These are phyloP conservation scores for Wickerhamomyces chambardii DNA, from an alignment of 805 yeast genomes.

Conservation along the genomic window DNA sequence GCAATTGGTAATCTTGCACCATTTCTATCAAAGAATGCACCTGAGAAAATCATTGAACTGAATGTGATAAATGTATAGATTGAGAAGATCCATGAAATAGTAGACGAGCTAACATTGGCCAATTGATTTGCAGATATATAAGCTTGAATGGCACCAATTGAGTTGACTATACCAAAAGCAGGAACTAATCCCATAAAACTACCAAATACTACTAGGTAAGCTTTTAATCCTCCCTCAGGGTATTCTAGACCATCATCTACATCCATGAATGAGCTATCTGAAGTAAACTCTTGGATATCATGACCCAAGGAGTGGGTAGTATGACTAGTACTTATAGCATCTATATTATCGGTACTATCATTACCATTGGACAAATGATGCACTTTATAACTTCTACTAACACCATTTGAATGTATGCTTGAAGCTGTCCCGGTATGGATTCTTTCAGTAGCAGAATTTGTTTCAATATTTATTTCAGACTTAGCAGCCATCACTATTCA, in stretches of 20 bases:
- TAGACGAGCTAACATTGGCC: constrained; percentile 34
- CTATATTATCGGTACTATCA: no score
- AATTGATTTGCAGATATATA: constrained; percentile 49
- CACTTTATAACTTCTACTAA: no score
- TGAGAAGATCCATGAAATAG: constrained; percentile 63
- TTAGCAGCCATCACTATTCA: no score
- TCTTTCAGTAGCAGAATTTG: no score
- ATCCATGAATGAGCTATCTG: background rate
- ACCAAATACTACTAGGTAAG: constrained; percentile 52
- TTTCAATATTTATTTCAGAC: no score
- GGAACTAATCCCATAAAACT: constrained; percentile 50
- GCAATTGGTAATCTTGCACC: constrained; percentile 41
- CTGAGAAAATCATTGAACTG: constrained; percentile 44
- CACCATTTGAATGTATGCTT: no score
- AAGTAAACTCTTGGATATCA: background rate
- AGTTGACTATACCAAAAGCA: constrained; percentile 49
- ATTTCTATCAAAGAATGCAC: constrained; percentile 52
- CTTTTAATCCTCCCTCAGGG: constrained; percentile 50
- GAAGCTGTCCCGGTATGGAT: no score
- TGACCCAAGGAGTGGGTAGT: no score
- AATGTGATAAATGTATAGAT: constrained; percentile 44
- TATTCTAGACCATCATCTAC: constrained; percentile 16
- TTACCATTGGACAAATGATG: background rate
- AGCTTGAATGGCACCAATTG: constrained; percentile 60
- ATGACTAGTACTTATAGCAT: no score